A percentile compares a stretch with the other conserved stretches of the same genome.
Evolutionary conservation across 169 alveolate genomes (phyloP).

Genomic region (Plasmodium knowlesi): DNA sequence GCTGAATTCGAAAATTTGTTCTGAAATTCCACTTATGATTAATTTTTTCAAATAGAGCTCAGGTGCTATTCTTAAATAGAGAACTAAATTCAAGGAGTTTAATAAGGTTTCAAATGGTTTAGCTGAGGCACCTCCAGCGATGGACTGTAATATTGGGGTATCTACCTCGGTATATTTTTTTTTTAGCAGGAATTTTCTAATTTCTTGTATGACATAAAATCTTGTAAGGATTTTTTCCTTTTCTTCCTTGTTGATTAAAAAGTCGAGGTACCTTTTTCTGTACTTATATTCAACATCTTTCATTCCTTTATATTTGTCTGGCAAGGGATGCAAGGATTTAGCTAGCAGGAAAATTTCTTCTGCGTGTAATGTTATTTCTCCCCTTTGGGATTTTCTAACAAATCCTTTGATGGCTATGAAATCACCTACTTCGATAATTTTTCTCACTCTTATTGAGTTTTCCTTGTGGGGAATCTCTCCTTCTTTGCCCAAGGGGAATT

Average conservation of each 20-base stretch:
- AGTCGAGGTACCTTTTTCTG: constrained; percentile 90
- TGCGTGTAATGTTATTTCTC: constrained; percentile 74
- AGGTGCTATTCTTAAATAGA: constrained; percentile 96
- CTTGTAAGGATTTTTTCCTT: constrained; percentile 85
- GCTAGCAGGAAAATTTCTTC: constrained; percentile 47
- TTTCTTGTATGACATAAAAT: constrained; percentile 82
- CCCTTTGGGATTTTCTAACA: constrained; percentile 53
- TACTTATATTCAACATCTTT: constrained; percentile 87
- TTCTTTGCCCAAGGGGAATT: neutral
- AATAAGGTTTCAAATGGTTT: constrained; percentile 93
- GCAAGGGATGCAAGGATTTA: constrained; percentile 58
- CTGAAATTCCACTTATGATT: constrained; percentile 93
- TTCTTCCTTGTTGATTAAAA: constrained; percentile 84
- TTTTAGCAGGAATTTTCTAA: constrained; percentile 83
- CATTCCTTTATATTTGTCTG: constrained; percentile 78
- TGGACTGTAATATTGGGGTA: constrained; percentile 94
- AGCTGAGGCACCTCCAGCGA: constrained; percentile 95
- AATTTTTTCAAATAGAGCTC: constrained; percentile 93
- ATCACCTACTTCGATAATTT: constrained; percentile 78
- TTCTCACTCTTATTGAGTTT: constrained; percentile 24
- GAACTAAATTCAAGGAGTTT: constrained; percentile 90
- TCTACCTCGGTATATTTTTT: constrained; percentile 93
- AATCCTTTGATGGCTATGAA: constrained; percentile 72
- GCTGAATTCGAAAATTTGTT: constrained; percentile 94
- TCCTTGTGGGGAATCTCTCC: neutral